These are phyloP conservation scores for Solanum etuberosum DNA, from an alignment of 257 asterid genomes.

Conservation along the genomic window DNA sequence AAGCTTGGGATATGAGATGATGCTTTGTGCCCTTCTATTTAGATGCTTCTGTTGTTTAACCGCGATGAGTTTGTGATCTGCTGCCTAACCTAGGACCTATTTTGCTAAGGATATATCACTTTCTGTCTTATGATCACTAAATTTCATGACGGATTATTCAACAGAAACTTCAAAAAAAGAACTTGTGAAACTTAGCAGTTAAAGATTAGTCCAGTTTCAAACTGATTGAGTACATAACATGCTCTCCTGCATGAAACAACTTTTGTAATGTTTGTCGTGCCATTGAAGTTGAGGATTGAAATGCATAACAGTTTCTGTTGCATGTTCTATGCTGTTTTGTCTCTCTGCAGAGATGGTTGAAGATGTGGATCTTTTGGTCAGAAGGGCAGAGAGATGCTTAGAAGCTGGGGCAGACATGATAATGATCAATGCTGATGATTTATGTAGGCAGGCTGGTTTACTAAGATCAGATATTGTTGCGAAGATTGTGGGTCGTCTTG, in stretches of 20 bases:
- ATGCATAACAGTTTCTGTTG: neutral
- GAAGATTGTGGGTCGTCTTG: slow-evolving; percentile 67
- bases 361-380: slow-evolving; percentile 73
- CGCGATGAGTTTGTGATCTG: neutral
- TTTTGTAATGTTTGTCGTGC: neutral
- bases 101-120: neutral
- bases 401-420: slow-evolving; percentile 99
- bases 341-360: slow-evolving; percentile 63
- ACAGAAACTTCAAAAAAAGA: neutral
- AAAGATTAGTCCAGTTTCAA: neutral
- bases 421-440: slow-evolving; percentile 81
- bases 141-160: neutral
- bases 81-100: neutral
- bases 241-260: neutral
- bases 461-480: slow-evolving; percentile 82
- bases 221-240: neutral
- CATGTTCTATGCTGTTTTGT: neutral
- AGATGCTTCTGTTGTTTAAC: neutral
- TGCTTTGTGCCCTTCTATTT: neutral
- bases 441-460: slow-evolving; percentile 54
- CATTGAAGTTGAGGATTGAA: neutral
- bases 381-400: slow-evolving; percentile 95
- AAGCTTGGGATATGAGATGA: neutral
- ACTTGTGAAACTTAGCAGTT: neutral
- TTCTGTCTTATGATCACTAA: neutral